phyloP scores from a whole-genome alignment of 1,284 basidiomycete species.

The Leccinum glutinopallens region DNA sequence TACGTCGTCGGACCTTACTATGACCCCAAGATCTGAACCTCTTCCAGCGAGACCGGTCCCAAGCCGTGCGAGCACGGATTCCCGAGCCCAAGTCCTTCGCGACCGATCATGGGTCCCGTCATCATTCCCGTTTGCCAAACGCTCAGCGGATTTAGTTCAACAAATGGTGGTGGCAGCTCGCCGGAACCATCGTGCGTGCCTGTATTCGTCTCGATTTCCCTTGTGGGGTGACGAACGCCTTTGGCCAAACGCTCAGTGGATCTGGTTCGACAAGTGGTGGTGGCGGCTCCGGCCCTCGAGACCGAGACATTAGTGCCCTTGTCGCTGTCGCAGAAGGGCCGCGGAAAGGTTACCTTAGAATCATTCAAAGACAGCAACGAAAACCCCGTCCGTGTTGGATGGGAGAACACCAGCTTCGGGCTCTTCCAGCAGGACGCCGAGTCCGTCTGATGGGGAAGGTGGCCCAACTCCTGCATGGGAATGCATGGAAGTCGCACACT shows the following conservation, averaged over 20 bases:
- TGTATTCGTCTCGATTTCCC: background rate
- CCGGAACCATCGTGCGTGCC: constrained; percentile 43
- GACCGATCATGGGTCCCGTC: constrained; percentile 52
- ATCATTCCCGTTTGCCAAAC: constrained; percentile 57
- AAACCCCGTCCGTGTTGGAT: no score
- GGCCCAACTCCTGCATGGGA: no score
- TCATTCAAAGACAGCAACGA: no score
- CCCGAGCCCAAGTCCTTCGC: constrained; percentile 25
- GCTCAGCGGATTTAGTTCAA: constrained; percentile 32
- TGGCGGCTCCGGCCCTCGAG: no score
- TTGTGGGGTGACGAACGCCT: background rate
- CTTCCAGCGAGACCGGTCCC: background rate
- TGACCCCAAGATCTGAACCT: constrained; percentile 11
- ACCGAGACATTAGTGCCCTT: no score
- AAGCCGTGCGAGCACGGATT: background rate
- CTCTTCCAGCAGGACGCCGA: no score
- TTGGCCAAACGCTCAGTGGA: background rate
- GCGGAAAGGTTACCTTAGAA: no score
- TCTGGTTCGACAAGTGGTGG: no score
- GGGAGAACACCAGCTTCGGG: no score
- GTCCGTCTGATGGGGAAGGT: no score
- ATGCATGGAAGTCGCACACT: no score
- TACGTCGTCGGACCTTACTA: constrained; percentile 10
- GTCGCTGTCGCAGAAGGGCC: no score
- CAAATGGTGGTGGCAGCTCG: background rate